Conservation (phyloP, 352 stramenopile genomes). For the Chrysophaeum taylorii region DNA sequence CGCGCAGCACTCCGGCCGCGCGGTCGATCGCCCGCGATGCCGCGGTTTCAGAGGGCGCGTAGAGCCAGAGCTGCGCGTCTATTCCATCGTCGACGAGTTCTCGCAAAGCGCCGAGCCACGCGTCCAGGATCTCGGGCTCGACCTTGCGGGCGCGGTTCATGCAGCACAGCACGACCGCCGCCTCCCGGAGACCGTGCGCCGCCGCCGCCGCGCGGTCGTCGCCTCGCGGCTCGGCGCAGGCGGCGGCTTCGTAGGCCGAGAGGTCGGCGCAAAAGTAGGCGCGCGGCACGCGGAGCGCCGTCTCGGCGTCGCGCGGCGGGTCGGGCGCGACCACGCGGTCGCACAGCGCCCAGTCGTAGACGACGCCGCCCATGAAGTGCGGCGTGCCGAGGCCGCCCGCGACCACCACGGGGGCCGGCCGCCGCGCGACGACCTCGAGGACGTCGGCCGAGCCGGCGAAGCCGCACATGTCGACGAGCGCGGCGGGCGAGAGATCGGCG, state of each 20-base stretch:
- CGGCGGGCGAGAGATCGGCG: not conserved
- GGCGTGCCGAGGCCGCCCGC: conserved; percentile 2
- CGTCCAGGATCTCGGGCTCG: not conserved
- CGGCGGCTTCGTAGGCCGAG: not conserved
- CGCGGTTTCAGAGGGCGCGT: not conserved
- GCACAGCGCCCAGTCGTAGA: not conserved
- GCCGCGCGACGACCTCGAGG: not conserved
- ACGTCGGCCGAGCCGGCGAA: conserved; percentile 7
- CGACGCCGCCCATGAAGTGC: not conserved
- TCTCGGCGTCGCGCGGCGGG: not conserved
- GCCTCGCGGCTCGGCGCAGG: not conserved
- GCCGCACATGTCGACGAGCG: conserved; percentile 15
- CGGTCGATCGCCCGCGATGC: not conserved
- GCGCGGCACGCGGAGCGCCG: not conserved
- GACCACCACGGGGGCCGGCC: not conserved
- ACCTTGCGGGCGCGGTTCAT: conserved; percentile 14
- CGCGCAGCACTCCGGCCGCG: not conserved
- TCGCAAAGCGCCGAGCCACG: not conserved
- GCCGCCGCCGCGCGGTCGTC: not conserved
- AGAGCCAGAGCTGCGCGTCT: conserved; percentile 7
- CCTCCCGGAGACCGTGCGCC: not conserved
- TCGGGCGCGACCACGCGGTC: not conserved
- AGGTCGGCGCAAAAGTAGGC: conserved; percentile 3
- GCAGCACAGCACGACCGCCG: conserved; percentile 1
- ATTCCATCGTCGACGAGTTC: not conserved